Conservation (phyloP, 345 rosid species). For the Microcos paniculata region DNA sequence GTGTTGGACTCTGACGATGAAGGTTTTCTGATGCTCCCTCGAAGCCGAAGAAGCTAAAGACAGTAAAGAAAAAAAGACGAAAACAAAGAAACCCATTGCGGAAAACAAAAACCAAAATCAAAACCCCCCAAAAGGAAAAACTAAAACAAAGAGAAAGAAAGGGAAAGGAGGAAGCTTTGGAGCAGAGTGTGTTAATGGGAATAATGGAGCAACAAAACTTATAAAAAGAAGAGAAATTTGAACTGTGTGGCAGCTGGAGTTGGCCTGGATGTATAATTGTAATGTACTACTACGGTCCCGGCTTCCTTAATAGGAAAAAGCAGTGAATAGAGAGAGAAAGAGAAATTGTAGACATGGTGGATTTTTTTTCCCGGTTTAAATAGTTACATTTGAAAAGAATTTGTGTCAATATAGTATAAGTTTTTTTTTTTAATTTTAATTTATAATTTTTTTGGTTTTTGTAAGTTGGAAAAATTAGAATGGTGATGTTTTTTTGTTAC, state of each 20-base stretch:
- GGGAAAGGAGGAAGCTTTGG: slow-evolving; percentile 25
- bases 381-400: background rate
- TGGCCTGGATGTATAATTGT: background rate
- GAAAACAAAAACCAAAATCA: too few species aligned
- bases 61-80: slow-evolving; percentile 21
- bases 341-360: background rate
- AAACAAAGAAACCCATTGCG: slow-evolving; percentile 29
- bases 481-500: background rate
- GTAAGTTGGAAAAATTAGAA: background rate
- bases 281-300: background rate
- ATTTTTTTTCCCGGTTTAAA: background rate
- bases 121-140: background rate
- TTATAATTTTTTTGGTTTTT: too few species aligned
- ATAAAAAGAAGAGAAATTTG: slow-evolving; percentile 22
- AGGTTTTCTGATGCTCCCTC: slow-evolving; percentile 34
- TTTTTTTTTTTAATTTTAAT: too few species aligned
- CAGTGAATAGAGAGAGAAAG: background rate
- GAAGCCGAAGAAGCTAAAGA: slow-evolving; percentile 36
- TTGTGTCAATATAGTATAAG: background rate
- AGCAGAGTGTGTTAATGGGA: background rate
- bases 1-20: slow-evolving; percentile 50
- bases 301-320: background rate
- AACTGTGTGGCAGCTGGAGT: slow-evolving; percentile 31
- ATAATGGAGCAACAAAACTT: slow-evolving; percentile 12
- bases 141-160: background rate